Percentiles rank a stretch among this genome's conserved stretches.
These are phyloP conservation scores for Sungouiella blattae DNA, from an alignment of 805 yeast species.

Conservation along the genomic window DNA sequence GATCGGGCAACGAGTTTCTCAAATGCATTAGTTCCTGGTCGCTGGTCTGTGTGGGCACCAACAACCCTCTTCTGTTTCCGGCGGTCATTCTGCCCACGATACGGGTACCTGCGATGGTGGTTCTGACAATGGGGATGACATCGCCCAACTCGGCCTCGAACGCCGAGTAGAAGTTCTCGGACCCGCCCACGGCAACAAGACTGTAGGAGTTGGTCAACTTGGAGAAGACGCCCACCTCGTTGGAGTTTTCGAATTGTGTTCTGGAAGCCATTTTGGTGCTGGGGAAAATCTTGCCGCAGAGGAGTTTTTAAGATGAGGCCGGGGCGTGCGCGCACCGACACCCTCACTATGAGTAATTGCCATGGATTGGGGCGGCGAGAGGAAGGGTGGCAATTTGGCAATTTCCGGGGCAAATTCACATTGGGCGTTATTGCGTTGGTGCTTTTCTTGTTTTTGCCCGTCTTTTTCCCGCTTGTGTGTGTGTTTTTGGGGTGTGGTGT, in stretches of 20 bases:
- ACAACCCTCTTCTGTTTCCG: conserved; percentile 94
- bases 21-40: conserved; percentile 98
- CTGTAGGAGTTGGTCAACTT: conserved; percentile 95
- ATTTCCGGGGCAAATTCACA: too few species aligned
- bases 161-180: conserved; percentile 79
- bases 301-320: conserved; percentile 7
- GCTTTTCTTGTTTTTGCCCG: too few species aligned
- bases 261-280: conserved; percentile 72
- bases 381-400: too few species aligned
- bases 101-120: conserved; percentile 97
- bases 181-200: conserved; percentile 95
- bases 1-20: conserved; percentile 93
- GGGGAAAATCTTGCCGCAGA: conserved; percentile 3
- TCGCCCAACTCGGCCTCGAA: conserved; percentile 98
- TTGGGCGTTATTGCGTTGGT: too few species aligned
- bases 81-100: conserved; percentile 98
- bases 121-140: conserved; percentile 92
- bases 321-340: conserved; percentile 2
- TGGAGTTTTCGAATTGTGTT: conserved; percentile 80
- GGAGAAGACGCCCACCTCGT: conserved; percentile 91
- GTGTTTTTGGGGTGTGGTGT: too few species aligned
- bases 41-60: conserved; percentile 96
- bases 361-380: too few species aligned
- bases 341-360: neutral
- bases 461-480: too few species aligned